Percentiles rank a stretch among this genome's conserved stretches.
These are phyloP conservation scores for Stereum hirsutum DNA, from an alignment of 1,284 basidiomycete species.

Conservation along the genomic window DNA sequence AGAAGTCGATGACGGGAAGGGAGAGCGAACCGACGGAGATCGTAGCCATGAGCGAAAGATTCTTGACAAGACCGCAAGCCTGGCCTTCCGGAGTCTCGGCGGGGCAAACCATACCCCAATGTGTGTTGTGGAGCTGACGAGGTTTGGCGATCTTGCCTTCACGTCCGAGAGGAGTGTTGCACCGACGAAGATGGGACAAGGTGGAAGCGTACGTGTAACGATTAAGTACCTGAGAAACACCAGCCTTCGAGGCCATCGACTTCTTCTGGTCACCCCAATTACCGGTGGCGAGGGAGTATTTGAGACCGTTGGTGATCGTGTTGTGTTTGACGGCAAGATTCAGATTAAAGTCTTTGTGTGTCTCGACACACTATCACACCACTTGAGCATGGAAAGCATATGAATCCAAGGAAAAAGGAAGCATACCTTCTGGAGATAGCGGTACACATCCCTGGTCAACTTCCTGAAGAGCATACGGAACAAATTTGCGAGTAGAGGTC, in stretches of 20 bases:
- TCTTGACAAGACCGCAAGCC: constrained; percentile 98
- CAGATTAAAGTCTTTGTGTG: constrained; percentile 92
- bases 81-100: constrained; percentile 99
- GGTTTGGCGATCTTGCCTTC: constrained; percentile 99
- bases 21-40: constrained; percentile 97
- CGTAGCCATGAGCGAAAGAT: constrained; percentile 95
- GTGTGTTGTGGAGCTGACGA: constrained; percentile 97
- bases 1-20: constrained; percentile 95
- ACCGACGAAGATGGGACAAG: constrained; percentile 93
- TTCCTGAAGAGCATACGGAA: constrained; percentile 99
- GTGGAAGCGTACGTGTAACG: constrained; percentile 99
- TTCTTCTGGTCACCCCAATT: constrained; percentile 99
- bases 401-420: background rate
- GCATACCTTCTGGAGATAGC: constrained; percentile 89
- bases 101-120: constrained; percentile 99
- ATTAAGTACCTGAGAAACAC: constrained; percentile 98
- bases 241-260: constrained; percentile 94
- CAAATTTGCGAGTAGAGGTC: constrained; percentile 88
- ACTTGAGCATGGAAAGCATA: constrained; percentile 4
- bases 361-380: constrained; percentile 92
- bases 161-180: constrained; percentile 96
- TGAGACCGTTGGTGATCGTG: constrained; percentile 96
- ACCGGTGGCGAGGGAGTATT: constrained; percentile 96
- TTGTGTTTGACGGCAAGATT: constrained; percentile 90
- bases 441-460: constrained; percentile 94